phyloP scores from a whole-genome alignment of 371 early-diverging fungal species.

The Rhizoclosmatium hyalinum region DNA sequence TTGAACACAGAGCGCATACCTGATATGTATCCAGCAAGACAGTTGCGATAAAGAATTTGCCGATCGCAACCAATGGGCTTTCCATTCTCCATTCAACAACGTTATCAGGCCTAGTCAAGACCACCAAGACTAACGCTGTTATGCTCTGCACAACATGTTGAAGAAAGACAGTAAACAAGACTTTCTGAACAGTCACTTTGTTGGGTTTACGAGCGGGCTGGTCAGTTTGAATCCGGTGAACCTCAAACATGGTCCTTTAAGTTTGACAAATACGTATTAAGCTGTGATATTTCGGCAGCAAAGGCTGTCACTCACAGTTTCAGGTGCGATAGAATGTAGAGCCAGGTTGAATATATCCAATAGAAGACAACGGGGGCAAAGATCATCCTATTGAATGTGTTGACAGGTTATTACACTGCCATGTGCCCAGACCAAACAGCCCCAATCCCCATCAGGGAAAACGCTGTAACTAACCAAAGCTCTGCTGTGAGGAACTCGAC shows the following conservation, averaged over 20 bases:
- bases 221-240: slow-evolving; percentile 74
- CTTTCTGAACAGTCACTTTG: slow-evolving; percentile 61
- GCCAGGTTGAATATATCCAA: slow-evolving; percentile 73
- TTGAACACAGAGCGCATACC: slow-evolving; percentile 31
- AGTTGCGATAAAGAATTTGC: slow-evolving; percentile 54
- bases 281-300: not conserved
- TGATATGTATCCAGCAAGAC: slow-evolving; percentile 54
- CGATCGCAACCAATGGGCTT: slow-evolving; percentile 35
- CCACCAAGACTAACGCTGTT: slow-evolving; percentile 43
- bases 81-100: slow-evolving; percentile 39
- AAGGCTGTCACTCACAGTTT: slow-evolving; percentile 41
- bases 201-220: slow-evolving; percentile 69
- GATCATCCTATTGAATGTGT: slow-evolving; percentile 39
- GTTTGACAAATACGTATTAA: not conserved
- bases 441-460: not conserved
- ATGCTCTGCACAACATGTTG: slow-evolving; percentile 48
- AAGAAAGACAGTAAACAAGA: slow-evolving; percentile 39
- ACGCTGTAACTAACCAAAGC: slow-evolving; percentile 14
- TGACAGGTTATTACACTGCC: not conserved
- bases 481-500: slow-evolving; percentile 22
- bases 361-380: slow-evolving; percentile 71
- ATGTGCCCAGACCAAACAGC: too few relatives aligned
- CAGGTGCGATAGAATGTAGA: slow-evolving; percentile 64
- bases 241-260: slow-evolving; percentile 64
- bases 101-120: slow-evolving; percentile 37